Evolutionary conservation across 306 rosid species (phyloP).

Genomic region (Gastrolobium villosum): DNA sequence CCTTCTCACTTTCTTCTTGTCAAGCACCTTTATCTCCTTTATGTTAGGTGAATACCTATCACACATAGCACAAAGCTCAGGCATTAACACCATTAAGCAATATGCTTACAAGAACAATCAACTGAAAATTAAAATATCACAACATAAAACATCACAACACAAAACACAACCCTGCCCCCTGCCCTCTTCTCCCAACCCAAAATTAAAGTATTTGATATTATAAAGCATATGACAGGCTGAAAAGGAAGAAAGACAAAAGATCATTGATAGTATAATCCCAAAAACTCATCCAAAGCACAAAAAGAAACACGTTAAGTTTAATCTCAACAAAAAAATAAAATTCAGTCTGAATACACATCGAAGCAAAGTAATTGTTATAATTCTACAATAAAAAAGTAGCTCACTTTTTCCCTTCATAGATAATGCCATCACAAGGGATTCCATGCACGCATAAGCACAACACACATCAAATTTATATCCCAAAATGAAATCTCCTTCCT

Average conservation of each 20-base stretch:
- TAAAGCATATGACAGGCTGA: constrained; percentile 25
- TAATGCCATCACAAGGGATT: background rate
- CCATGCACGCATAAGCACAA: background rate
- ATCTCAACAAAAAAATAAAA: background rate
- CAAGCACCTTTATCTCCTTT: constrained; percentile 96
- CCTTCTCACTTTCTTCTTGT: constrained; percentile 93
- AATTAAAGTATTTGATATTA: background rate
- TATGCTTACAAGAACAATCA: constrained; percentile 30
- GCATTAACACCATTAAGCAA: constrained; percentile 22
- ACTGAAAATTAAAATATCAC: constrained; percentile 21
- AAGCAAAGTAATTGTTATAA: constrained; percentile 4
- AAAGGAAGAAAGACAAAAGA: background rate
- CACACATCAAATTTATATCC: background rate
- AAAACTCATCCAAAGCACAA: background rate
- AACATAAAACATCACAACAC: background rate
- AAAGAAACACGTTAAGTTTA: background rate
- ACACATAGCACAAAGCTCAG: constrained; percentile 39
- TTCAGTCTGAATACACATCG: background rate
- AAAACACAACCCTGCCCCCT: background rate
- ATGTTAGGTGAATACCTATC: constrained; percentile 97
- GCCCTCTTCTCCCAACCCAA: background rate
- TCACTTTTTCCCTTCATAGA: background rate
- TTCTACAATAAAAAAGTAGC: background rate
- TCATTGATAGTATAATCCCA: background rate
- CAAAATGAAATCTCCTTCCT: background rate